These are phyloP conservation scores for Pseudocercospora eumusae DNA, from an alignment of 2,329 filamentous ascomycete genomes.

Conservation along the genomic window DNA sequence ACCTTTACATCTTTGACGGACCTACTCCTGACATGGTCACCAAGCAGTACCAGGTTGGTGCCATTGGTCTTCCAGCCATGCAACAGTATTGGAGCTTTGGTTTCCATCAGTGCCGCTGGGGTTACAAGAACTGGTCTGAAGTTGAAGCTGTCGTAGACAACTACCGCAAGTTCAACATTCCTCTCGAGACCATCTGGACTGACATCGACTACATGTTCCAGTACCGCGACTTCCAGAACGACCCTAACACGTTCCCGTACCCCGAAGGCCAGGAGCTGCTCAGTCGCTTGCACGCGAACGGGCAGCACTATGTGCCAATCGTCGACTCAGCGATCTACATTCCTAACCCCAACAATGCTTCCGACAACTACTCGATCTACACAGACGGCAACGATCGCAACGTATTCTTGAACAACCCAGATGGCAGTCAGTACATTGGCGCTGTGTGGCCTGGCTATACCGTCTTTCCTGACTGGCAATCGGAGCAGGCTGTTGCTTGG, in stretches of 20 bases:
- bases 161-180: conserved; percentile 58
- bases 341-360: conserved; percentile 68
- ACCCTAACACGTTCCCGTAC: conserved; percentile 55
- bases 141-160: conserved; percentile 60
- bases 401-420: conserved; percentile 42
- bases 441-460: conserved; percentile 59
- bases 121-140: conserved; percentile 72
- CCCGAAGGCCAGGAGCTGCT: conserved; percentile 56
- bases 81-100: conserved; percentile 81
- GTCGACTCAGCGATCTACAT: conserved; percentile 68
- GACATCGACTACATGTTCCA: conserved; percentile 60
- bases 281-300: conserved; percentile 53
- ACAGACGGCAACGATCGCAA: conserved; percentile 38
- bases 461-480: conserved; percentile 63
- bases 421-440: conserved; percentile 45
- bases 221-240: conserved; percentile 62
- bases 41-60: conserved; percentile 67
- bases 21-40: conserved; percentile 68
- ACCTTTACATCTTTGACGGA: conserved; percentile 77
- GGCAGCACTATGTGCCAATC: conserved; percentile 62
- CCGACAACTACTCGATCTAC: conserved; percentile 58
- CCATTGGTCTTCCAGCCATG: conserved; percentile 71
- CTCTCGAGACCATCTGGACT: conserved; percentile 55
- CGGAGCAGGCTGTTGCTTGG: conserved; percentile 60
- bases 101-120: conserved; percentile 82